Conservation (phyloP, 2,329 filamentous ascomycete species). For the Colletotrichum melonis region DNA sequence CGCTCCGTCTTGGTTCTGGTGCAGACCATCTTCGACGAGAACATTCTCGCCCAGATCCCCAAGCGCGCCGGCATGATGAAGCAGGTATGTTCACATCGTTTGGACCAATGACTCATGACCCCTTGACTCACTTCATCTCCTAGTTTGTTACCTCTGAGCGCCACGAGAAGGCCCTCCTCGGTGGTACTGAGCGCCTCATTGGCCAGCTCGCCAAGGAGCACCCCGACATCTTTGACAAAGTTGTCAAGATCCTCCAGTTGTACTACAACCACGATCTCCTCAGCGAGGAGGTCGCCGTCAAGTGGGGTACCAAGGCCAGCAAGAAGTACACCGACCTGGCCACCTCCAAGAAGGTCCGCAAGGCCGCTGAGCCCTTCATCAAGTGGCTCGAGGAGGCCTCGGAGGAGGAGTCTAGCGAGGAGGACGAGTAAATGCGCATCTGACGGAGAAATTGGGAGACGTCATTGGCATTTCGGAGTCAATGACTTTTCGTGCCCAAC, state of each 20-base stretch:
- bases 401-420: conserved; percentile 74
- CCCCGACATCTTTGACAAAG: conserved; percentile 78
- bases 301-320: conserved; percentile 94
- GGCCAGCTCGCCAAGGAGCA: conserved; percentile 77
- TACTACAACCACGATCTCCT: conserved; percentile 93
- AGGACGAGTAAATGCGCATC: conserved; percentile 57
- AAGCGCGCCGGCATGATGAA: conserved; percentile 88
- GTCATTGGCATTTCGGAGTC: not conserved
- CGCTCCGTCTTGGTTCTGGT: conserved; percentile 91
- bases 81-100: conserved; percentile 67
- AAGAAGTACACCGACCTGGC: conserved; percentile 82
- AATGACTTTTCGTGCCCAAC: not conserved
- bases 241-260: conserved; percentile 88
- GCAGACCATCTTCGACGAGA: conserved; percentile 92
- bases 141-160: conserved; percentile 88
- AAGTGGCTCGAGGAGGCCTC: conserved; percentile 93
- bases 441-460: not conserved
- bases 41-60: conserved; percentile 88
- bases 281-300: conserved; percentile 86
- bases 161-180: conserved; percentile 94
- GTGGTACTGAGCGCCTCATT: conserved; percentile 93
- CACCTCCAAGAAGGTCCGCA: conserved; percentile 49
- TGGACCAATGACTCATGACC: not conserved
- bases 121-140: conserved; percentile 42
- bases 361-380: conserved; percentile 93